These are phyloP conservation scores for Coniella lustricola DNA, from an alignment of 2,329 filamentous ascomycete species.

Conservation along the genomic window DNA sequence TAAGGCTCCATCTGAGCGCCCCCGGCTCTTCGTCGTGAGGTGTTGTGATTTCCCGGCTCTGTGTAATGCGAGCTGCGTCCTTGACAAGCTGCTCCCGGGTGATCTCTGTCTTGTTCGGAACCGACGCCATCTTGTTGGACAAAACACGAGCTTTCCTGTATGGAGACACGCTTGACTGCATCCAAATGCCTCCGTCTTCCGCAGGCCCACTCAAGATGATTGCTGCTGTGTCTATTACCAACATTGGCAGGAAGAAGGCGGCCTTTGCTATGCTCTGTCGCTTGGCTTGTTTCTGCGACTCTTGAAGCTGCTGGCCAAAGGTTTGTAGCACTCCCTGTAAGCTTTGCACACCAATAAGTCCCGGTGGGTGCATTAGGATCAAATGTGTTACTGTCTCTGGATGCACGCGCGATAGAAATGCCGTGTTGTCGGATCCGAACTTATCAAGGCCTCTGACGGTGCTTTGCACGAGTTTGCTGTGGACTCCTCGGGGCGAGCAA, in stretches of 20 bases:
- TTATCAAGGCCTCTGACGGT: conserved; percentile 1
- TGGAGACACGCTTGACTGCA: conserved; percentile 2
- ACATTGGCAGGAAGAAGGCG: conserved; percentile 6
- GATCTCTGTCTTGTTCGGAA: conserved; percentile 4
- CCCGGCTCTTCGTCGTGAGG: background rate
- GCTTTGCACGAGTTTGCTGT: background rate
- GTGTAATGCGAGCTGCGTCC: background rate
- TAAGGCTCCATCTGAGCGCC: background rate
- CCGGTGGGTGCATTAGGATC: conserved; percentile 10
- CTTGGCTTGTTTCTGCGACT: background rate
- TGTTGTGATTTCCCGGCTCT: background rate
- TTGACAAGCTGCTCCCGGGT: conserved; percentile 5
- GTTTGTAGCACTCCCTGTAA: conserved; percentile 5
- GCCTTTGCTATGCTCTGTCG: background rate
- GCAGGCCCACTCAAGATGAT: conserved; percentile 3
- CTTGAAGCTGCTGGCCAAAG: conserved; percentile 5
- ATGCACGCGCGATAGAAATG: conserved; percentile 6
- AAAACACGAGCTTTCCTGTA: background rate
- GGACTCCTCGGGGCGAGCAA: background rate
- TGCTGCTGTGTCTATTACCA: background rate
- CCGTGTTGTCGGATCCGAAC: background rate
- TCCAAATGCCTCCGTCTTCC: conserved; percentile 4
- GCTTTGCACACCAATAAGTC: conserved; percentile 1
- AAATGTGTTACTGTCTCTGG: conserved; percentile 5
- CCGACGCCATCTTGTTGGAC: conserved; percentile 9